phyloP scores from a whole-genome alignment of 2,329 filamentous ascomycete genomes.

The Amauroascus niger region DNA sequence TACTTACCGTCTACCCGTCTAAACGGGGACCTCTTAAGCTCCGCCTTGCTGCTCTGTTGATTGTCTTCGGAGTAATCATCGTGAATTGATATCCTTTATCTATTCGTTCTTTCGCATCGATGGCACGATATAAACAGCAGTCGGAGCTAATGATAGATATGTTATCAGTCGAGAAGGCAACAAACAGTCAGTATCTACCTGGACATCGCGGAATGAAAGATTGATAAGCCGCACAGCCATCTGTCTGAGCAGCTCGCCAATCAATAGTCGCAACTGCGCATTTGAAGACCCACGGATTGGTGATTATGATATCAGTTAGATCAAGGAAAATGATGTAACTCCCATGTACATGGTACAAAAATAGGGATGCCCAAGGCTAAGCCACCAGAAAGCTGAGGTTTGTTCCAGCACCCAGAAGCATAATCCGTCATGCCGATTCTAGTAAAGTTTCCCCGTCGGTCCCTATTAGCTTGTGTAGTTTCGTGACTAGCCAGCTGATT shows the following conservation, averaged over 20 bases:
- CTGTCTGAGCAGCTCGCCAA: not conserved
- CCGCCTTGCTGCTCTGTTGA: too few relatives aligned
- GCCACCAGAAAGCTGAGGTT: not conserved
- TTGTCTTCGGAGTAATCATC: too few relatives aligned
- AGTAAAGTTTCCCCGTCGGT: slow-evolving; percentile 5
- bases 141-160: too few relatives aligned
- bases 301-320: not conserved
- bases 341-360: not conserved
- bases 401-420: not conserved
- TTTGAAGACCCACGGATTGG: not conserved
- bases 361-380: not conserved
- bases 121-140: too few relatives aligned
- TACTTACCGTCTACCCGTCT: slow-evolving; percentile 1
- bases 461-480: not conserved
- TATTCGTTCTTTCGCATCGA: too few relatives aligned
- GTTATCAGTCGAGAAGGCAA: too few relatives aligned
- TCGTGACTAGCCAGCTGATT: not conserved
- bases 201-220: too few relatives aligned
- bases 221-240: too few relatives aligned
- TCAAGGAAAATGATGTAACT: not conserved
- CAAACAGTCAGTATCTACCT: too few relatives aligned
- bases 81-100: too few relatives aligned
- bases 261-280: not conserved
- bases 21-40: too few relatives aligned
- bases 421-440: not conserved